These are phyloP conservation scores for Hydrangea macrophylla DNA, from an alignment of 148 eudicot genomes.

Conservation along the genomic window DNA sequence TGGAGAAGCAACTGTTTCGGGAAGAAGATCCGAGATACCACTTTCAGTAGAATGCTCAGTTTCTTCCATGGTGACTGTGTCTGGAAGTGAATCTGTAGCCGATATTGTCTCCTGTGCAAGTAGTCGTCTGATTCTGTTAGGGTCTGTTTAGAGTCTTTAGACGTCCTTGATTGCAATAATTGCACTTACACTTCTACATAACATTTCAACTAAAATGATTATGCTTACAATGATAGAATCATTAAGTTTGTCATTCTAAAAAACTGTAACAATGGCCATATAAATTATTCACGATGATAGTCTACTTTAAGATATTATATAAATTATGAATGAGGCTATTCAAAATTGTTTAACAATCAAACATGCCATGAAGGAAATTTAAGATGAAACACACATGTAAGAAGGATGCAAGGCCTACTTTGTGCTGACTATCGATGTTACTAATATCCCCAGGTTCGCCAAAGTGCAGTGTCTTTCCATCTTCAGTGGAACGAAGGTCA, in stretches of 20 bases:
- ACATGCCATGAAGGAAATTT: too few species aligned
- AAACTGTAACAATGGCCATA: too few species aligned
- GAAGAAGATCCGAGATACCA: slow-evolving; percentile 23
- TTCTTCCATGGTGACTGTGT: slow-evolving; percentile 37
- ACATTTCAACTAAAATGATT: too few species aligned
- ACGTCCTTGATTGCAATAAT: too few species aligned
- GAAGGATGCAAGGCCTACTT: slow-evolving; percentile 18
- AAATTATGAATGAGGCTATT: too few species aligned
- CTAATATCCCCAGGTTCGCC: slow-evolving; percentile 22
- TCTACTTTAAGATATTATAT: too few species aligned
- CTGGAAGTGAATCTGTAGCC: slow-evolving; percentile 21
- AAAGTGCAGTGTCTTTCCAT: slow-evolving; percentile 32
- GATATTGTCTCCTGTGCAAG: slow-evolving; percentile 41
- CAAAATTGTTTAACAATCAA: too few species aligned
- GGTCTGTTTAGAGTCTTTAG: not conserved
- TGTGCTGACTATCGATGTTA: slow-evolving; percentile 15
- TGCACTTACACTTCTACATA: too few species aligned
- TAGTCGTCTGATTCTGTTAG: slow-evolving; percentile 1
- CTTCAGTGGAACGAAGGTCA: slow-evolving; percentile 46
- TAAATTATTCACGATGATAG: too few species aligned
- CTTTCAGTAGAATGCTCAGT: slow-evolving; percentile 22
- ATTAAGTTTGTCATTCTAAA: too few species aligned
- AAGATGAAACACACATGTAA: too few species aligned
- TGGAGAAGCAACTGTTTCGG: slow-evolving; percentile 28
- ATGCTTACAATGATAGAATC: too few species aligned